These are phyloP conservation scores for Aureobasidium mangrovei DNA, from an alignment of 2,329 filamentous ascomycete genomes.

Conservation along the genomic window DNA sequence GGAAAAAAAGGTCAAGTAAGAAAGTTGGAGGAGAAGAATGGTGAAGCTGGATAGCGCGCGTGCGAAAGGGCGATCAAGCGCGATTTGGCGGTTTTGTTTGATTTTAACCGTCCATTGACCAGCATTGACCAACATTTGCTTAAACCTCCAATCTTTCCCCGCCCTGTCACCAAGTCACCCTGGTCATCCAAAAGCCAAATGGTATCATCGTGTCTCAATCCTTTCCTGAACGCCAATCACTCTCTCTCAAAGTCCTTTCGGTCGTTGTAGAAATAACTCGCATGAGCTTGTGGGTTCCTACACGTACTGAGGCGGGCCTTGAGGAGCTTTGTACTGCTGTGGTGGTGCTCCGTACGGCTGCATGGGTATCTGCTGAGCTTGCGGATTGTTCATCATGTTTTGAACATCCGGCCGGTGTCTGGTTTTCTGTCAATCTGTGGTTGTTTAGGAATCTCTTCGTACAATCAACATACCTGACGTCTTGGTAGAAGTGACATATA, in stretches of 20 bases:
- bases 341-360: constrained; percentile 24
- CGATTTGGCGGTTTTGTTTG: background rate
- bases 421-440: background rate
- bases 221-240: background rate
- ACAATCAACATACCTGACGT: constrained; percentile 31
- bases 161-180: background rate
- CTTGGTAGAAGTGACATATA: constrained; percentile 68
- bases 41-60: background rate
- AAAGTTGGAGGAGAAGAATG: background rate
- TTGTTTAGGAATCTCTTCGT: background rate
- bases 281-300: background rate
- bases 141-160: constrained; percentile 4
- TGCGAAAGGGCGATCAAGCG: background rate
- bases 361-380: constrained; percentile 24
- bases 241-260: background rate
- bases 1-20: background rate
- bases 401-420: constrained; percentile 29
- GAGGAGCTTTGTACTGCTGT: constrained; percentile 20
- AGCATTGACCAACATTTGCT: constrained; percentile 13
- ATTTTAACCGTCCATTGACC: constrained; percentile 5
- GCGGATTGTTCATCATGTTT: constrained; percentile 25
- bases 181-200: background rate
- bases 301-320: constrained; percentile 18
- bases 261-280: background rate
- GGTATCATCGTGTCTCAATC: constrained; percentile 6